These are phyloP conservation scores for Venturia nashicola DNA, from an alignment of 2,329 filamentous ascomycete genomes.

Conservation along the genomic window DNA sequence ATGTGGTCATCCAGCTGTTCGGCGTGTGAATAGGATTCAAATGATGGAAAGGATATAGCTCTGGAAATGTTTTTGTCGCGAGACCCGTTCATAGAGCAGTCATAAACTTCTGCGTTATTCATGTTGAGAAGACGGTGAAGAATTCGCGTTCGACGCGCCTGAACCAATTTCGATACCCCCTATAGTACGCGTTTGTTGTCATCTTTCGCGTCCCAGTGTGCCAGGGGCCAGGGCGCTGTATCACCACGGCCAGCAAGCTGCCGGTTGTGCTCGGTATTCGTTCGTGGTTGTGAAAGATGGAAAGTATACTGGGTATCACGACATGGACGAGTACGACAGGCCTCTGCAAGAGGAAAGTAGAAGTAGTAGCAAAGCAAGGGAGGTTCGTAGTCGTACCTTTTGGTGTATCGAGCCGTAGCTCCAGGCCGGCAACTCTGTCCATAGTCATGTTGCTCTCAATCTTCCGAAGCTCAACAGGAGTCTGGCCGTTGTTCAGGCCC, in stretches of 20 bases:
- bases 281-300: too few relatives aligned
- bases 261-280: background rate
- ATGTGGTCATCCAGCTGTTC: too few relatives aligned
- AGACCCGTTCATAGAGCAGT: too few relatives aligned
- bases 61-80: too few relatives aligned
- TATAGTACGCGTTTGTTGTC: background rate
- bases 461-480: background rate
- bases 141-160: background rate
- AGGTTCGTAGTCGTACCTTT: conserved; percentile 29
- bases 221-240: too few relatives aligned
- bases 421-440: conserved; percentile 22
- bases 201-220: too few relatives aligned
- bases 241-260: too few relatives aligned
- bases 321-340: background rate
- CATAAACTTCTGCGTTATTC: too few relatives aligned
- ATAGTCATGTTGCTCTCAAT: background rate
- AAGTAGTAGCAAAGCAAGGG: background rate
- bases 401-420: conserved; percentile 35
- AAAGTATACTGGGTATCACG: background rate
- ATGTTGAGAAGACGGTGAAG: too few relatives aligned
- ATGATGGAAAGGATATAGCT: too few relatives aligned
- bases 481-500: background rate
- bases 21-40: too few relatives aligned
- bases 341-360: background rate
- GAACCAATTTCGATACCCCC: background rate